Evolutionary conservation across 1,139 yeast species (phyloP).

Genomic region (Yamadazyma pseudoaaseri): DNA sequence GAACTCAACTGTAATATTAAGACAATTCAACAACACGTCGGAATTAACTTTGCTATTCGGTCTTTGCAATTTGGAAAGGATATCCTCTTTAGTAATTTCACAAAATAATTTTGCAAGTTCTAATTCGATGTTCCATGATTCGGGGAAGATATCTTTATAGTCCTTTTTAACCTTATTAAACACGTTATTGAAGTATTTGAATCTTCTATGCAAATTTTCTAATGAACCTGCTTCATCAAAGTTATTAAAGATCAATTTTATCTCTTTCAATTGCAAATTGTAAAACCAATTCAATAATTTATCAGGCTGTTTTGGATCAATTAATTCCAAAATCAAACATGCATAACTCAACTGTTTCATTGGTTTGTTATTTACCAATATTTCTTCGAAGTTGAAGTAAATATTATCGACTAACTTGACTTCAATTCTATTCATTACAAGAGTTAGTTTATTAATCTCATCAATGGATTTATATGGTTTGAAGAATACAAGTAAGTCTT

Average conservation of each 20-base stretch:
- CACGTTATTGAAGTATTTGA: slow-evolving; percentile 74
- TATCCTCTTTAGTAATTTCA: slow-evolving; percentile 65
- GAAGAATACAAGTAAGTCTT: slow-evolving; percentile 75
- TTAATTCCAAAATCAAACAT: slow-evolving; percentile 67
- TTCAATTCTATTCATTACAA: slow-evolving; percentile 63
- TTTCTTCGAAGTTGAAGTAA: slow-evolving; percentile 67
- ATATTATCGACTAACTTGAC: slow-evolving; percentile 68
- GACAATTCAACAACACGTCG: slow-evolving; percentile 51
- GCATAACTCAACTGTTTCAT: slow-evolving; percentile 50
- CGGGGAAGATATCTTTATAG: slow-evolving; percentile 59
- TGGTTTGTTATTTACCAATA: slow-evolving; percentile 23
- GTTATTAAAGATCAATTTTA: slow-evolving; percentile 68
- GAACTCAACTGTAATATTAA: slow-evolving; percentile 56
- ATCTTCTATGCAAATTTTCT: slow-evolving; percentile 81
- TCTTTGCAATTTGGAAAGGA: slow-evolving; percentile 32
- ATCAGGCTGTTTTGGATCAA: slow-evolving; percentile 60
- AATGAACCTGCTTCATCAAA: slow-evolving; percentile 92
- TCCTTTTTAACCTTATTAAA: slow-evolving; percentile 58
- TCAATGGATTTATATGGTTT: slow-evolving; percentile 80
- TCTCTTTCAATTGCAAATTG: slow-evolving; percentile 67
- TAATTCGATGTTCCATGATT: slow-evolving; percentile 67
- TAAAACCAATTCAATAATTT: slow-evolving; percentile 75
- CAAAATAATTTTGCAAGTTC: slow-evolving; percentile 66
- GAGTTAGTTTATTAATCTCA: slow-evolving; percentile 71
- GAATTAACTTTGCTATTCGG: slow-evolving; percentile 34